Base-by-base conservation (phyloP, 2,329 filamentous ascomycete species). In the Trichoderma sp. region DNA sequence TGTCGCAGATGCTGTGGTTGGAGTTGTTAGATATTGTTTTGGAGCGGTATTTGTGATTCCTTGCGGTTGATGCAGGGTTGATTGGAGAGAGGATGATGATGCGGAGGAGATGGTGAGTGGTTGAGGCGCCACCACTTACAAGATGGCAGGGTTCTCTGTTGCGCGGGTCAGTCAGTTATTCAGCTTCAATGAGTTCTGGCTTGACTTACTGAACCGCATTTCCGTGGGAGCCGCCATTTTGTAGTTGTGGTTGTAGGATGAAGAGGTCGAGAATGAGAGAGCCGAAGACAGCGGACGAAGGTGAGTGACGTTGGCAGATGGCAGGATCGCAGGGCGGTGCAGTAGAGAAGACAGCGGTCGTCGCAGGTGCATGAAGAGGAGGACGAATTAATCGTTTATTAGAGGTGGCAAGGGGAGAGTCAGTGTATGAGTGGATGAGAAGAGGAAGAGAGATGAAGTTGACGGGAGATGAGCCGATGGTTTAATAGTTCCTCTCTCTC, bases 1-100 rank as follows among this genome's bases (percentile, higher is more conserved):
- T 83, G 74, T 98, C 94, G 80, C 94, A 98, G 74, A 98, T 86
- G 73, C 93, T 97, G 63, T 26, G 7, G 3, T 47, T 50, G 34
- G 41, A 10, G 67, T 52, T 21, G 61, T 61, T 21, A 66, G 63
- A n/a, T 24, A 9, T 26, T 39, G n/a, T n/a, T 26, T 48, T 30
- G 52, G 26, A 54, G 28, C 45, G 26, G n/a, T 4, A n/a, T 21
- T 14, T 26, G 48, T 6, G 48, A 51, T 19, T 26, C n/a, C n/a
- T 3, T 55, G 19, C 12, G 52, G 14, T 48, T 21, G 19, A 1
- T 55, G 26, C 34, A 14, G 34, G 34, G 3, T 4, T 39, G 3
- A 14, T 39, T 39, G 12, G 34, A 5, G 34, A 39, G 34, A 28
- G 3, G 26, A 14, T 39, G 34, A 39, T 10, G 34, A 39, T 39